phyloP scores from a whole-genome alignment of 2,329 filamentous ascomycete species.

The Orbilia brochopaga region DNA sequence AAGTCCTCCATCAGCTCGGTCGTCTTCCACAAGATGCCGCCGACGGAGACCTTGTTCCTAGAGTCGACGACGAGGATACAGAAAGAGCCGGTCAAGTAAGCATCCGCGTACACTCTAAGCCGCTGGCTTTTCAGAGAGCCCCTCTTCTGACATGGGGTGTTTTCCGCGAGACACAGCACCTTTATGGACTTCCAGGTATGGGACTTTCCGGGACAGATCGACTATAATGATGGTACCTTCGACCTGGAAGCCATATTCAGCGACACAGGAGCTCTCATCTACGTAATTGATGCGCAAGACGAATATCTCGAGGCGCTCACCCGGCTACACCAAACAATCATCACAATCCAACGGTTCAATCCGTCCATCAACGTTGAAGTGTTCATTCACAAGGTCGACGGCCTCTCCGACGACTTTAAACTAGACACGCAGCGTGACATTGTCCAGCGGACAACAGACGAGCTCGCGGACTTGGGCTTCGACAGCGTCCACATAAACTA shows the following conservation, averaged over 20 bases:
- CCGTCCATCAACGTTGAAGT: constrained; percentile 96
- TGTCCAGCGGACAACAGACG: constrained; percentile 93
- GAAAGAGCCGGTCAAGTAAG: constrained; percentile 93
- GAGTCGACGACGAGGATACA: constrained; percentile 94
- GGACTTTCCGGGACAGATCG: constrained; percentile 94
- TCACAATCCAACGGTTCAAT: constrained; percentile 85
- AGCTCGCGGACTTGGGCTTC: constrained; percentile 88
- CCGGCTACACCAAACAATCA: constrained; percentile 83
- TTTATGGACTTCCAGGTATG: constrained; percentile 99
- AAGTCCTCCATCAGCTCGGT: constrained; percentile 99
- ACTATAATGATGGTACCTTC: constrained; percentile 87
- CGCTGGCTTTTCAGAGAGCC: background rate
- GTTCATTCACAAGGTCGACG: constrained; percentile 98
- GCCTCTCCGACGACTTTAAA: constrained; percentile 95
- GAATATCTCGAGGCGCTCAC: constrained; percentile 93
- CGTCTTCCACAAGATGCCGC: constrained; percentile 97
- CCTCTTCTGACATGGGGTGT: background rate
- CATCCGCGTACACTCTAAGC: constrained; percentile 45
- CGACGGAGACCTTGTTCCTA: constrained; percentile 92
- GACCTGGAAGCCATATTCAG: constrained; percentile 94
- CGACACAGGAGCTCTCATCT: constrained; percentile 91
- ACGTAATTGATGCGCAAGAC: constrained; percentile 98
- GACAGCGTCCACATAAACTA: constrained; percentile 94
- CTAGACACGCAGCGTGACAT: constrained; percentile 96
- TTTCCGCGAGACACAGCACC: constrained; percentile 66